Evolutionary conservation across 2,329 filamentous ascomycete species (phyloP).

Genomic region (Aspergillus alliaceus): DNA sequence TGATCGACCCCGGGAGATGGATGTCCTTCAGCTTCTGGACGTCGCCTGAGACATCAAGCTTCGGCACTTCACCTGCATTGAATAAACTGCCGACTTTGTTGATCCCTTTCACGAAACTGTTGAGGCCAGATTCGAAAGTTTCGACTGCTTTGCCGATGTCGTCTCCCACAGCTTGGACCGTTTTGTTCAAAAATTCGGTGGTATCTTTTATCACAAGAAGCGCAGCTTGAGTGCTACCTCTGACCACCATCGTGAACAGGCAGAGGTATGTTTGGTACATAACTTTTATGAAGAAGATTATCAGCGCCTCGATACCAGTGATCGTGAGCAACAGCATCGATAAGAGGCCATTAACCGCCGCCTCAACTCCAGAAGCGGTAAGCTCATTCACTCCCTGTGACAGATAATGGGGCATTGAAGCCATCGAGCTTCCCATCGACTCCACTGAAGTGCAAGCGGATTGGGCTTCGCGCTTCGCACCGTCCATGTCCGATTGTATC

Average conservation of each 20-base stretch:
- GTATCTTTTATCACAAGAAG: conserved; percentile 62
- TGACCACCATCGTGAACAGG: conserved; percentile 78
- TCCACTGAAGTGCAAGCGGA: conserved; percentile 90
- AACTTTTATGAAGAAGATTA: conserved; percentile 90
- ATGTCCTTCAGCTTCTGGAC: conserved; percentile 69
- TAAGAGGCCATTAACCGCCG: conserved; percentile 77
- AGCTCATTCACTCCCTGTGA: conserved; percentile 84
- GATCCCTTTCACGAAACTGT: conserved; percentile 55
- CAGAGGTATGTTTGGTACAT: conserved; percentile 88
- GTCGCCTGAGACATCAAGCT: conserved; percentile 64
- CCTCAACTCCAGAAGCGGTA: conserved; percentile 75
- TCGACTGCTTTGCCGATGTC: conserved; percentile 44
- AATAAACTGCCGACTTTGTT: conserved; percentile 56
- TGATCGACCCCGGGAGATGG: conserved; percentile 66
- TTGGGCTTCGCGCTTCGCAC: conserved; percentile 77
- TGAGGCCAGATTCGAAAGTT: conserved; percentile 57
- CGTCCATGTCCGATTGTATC: conserved; percentile 71
- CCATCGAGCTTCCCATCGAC: conserved; percentile 90
- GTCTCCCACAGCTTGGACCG: conserved; percentile 45
- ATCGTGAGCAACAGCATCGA: conserved; percentile 75
- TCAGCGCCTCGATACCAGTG: conserved; percentile 79
- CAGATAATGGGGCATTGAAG: conserved; percentile 96
- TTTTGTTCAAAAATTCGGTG: conserved; percentile 60
- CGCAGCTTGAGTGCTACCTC: conserved; percentile 73
- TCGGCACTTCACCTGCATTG: conserved; percentile 44